phyloP scores from a whole-genome alignment of 225 moss, liverwort and hornwort genomes.

The Physcomitrellopsis africana region DNA sequence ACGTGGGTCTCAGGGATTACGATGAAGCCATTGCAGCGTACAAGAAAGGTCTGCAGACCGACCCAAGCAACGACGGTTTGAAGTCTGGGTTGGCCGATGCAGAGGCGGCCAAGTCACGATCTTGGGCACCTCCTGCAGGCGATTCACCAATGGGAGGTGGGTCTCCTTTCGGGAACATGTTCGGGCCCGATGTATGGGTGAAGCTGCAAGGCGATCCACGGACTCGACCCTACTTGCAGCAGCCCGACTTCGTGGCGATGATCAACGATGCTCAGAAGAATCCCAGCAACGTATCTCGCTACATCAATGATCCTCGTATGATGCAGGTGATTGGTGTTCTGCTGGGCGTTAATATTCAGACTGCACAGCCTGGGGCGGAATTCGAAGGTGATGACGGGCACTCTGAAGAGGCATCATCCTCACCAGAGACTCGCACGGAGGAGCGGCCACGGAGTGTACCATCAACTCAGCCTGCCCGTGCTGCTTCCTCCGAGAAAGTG shows the following conservation, averaged over 20 bases:
- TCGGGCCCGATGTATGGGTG: conserved; percentile 92
- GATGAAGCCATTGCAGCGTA: conserved; percentile 78
- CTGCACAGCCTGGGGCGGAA: conserved; percentile 57
- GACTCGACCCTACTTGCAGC: conserved; percentile 70
- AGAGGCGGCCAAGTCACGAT: conserved; percentile 60
- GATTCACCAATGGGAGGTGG: conserved; percentile 65
- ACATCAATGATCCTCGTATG: conserved; percentile 93
- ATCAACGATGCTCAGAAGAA: conserved; percentile 83
- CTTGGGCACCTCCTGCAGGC: conserved; percentile 44
- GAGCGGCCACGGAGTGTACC: conserved; percentile 48
- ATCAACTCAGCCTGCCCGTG: conserved; percentile 30
- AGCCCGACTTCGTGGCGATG: conserved; percentile 90
- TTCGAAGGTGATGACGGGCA: conserved; percentile 52
- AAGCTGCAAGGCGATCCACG: conserved; percentile 85
- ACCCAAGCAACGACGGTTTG: conserved; percentile 79
- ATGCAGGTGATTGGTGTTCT: conserved; percentile 94
- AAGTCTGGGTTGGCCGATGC: conserved; percentile 88
- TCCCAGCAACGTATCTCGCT: conserved; percentile 80
- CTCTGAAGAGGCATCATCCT: conserved; percentile 32
- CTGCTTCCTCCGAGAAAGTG: conserved; percentile 13
- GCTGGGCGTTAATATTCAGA: conserved; percentile 86
- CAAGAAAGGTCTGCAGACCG: conserved; percentile 69
- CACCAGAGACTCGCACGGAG: conserved; percentile 25
- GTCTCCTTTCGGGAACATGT: conserved; percentile 90
- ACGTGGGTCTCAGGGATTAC: conserved; percentile 56